Evolutionary conservation across 2,329 filamentous ascomycete genomes (phyloP), one percentile per base, ranked within the genome.

Genomic region (Xylariaceae sp.): DNA sequence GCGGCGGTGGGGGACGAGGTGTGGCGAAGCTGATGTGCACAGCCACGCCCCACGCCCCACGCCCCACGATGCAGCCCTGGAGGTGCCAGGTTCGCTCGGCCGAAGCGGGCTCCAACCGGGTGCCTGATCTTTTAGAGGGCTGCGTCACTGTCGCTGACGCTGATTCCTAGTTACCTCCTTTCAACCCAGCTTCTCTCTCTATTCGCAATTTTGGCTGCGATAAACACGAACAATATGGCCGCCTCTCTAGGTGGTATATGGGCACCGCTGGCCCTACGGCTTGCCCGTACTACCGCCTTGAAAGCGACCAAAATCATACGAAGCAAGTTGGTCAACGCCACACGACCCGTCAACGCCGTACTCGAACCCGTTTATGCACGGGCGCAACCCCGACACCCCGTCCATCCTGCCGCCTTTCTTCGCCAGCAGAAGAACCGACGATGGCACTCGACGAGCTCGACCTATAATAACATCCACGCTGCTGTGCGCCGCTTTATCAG

Each of bases 261-360:
- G 80, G 80, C 76, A 65, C 77, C 79, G 55, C 72, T 74, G 67
- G 76, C 78, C 72, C 70, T 81, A 68, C 78, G 78, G 68, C 70
- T 79, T 63, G 72, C 82, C 64, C 76, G 78, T 66, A 74, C 72
- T 62, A 76, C 80, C 67, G 71, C 78, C 66, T 70, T 71, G 47
- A 78, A 76, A 63, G 75, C 79, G 64, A 74, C 76, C 55, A 76
- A 77, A 60, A 70, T 75, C 61, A 70, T 84, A 54, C 77, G 79
- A 59, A 71, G 69, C 63, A 80, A 79, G 61, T 61, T 83, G 55
- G 71, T 71, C 19, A 69, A 68, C 55, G 74, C 74, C 37, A 67
- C 73, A 47, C 74, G 72, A 53, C 73, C 77, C 32, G 67, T 75
- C 39, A 74, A 78, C 58, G 65, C 68, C 61, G 71, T 78, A 52